Conservation (phyloP, 148 eudicot species). For the Fagopyrum esculentum region DNA sequence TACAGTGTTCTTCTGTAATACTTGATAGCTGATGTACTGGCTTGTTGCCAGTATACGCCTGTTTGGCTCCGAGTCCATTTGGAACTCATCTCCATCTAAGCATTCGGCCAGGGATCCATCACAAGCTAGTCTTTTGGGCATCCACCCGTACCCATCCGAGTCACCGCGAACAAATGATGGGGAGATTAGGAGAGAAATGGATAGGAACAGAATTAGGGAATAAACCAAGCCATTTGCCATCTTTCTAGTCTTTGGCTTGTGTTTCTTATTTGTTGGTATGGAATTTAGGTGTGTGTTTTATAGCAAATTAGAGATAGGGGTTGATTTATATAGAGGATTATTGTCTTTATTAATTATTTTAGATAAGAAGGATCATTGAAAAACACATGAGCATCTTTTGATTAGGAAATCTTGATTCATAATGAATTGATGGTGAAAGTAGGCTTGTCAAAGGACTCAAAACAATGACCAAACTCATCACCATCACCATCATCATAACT, state of each 20-base stretch:
- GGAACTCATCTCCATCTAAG: slow-evolving; percentile 7
- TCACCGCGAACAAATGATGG: neutral
- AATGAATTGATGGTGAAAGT: neutral
- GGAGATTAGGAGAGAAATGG: slow-evolving; percentile 3
- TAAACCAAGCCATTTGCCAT: slow-evolving; percentile 8
- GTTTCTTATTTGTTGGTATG: neutral
- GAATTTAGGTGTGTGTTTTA: neutral
- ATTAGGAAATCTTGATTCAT: slow-evolving; percentile 2
- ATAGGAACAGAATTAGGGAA: neutral
- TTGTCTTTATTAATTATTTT: neutral
- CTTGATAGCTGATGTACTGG: slow-evolving; percentile 20
- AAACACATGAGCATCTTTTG: slow-evolving; percentile 8
- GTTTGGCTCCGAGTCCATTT: slow-evolving; percentile 15
- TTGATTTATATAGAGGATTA: slow-evolving; percentile 1
- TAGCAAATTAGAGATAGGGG: neutral
- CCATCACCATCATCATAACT: neutral
- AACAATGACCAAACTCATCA: neutral
- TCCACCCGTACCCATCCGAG: slow-evolving; percentile 4
- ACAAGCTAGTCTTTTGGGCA: slow-evolving; percentile 1
- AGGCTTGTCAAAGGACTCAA: slow-evolving; percentile 9
- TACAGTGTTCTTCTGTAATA: slow-evolving; percentile 14
- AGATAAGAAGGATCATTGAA: slow-evolving; percentile 9
- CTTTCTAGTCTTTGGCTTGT: neutral
- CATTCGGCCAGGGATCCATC: slow-evolving; percentile 7
- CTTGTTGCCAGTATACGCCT: slow-evolving; percentile 14